Evolutionary conservation across 805 yeast species (phyloP).

Genomic region (Starmerella tilneyi): DNA sequence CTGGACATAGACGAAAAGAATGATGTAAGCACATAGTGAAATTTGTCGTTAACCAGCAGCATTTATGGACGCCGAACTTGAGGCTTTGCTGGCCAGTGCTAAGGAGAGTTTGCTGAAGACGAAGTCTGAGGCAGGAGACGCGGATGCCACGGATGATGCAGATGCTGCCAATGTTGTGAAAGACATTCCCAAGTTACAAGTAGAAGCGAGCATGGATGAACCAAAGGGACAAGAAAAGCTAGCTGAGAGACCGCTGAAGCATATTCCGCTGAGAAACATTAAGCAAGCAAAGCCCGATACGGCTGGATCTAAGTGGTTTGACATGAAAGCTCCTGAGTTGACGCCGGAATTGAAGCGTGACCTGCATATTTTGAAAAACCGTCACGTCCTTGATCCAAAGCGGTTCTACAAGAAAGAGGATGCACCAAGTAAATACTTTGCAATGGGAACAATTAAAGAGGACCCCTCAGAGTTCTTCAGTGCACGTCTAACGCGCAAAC

Average conservation of each 20-base stretch:
- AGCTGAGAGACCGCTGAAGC: slow-evolving; percentile 11
- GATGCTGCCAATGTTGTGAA: slow-evolving; percentile 16
- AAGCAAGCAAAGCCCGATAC: slow-evolving; percentile 28
- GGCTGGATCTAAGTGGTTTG: slow-evolving; percentile 66
- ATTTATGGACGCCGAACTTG: slow-evolving; percentile 16
- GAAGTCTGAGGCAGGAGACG: no score
- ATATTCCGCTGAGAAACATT: slow-evolving; percentile 24
- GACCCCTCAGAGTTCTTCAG: slow-evolving; percentile 71
- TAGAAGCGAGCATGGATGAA: background rate
- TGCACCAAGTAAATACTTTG: slow-evolving; percentile 64
- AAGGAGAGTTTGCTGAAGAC: slow-evolving; percentile 8
- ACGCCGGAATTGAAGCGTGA: slow-evolving; percentile 69
- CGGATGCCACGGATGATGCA: no score
- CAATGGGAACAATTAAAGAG: slow-evolving; percentile 78
- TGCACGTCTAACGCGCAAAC: slow-evolving; percentile 53
- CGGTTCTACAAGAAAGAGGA: slow-evolving; percentile 79
- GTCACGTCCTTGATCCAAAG: slow-evolving; percentile 90
- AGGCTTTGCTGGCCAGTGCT: slow-evolving; percentile 14
- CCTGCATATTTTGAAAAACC: slow-evolving; percentile 63
- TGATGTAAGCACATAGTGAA: slow-evolving; percentile 3
- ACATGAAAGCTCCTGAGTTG: slow-evolving; percentile 63
- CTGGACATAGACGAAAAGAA: background rate
- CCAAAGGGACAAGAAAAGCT: background rate
- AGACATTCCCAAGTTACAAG: slow-evolving; percentile 9
- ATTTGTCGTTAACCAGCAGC: background rate